phyloP scores from a whole-genome alignment of 176 grass and related monocot species.

The Pharus latifolius region DNA sequence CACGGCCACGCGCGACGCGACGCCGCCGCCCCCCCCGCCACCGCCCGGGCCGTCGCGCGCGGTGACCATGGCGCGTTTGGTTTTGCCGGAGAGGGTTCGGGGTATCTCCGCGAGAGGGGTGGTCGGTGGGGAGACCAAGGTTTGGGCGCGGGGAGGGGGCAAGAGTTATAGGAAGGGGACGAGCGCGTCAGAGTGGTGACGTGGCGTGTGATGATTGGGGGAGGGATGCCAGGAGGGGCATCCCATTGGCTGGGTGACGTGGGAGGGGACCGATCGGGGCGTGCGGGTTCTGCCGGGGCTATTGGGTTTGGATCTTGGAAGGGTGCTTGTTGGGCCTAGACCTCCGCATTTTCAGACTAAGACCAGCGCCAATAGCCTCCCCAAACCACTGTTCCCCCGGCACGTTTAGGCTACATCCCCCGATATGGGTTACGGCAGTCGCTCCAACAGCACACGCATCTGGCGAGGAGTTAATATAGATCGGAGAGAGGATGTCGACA shows the following conservation, averaged over 20 bases:
- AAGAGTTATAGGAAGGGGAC: slow-evolving; percentile 1
- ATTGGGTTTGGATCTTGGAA: no score
- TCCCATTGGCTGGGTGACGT: slow-evolving; percentile 26
- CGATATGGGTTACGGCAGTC: no score
- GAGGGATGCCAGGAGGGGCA: slow-evolving; percentile 15
- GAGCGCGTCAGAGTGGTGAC: slow-evolving; percentile 33
- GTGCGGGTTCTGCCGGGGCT: no score
- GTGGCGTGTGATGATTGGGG: slow-evolving; percentile 12
- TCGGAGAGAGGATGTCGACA: no score
- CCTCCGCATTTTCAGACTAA: no score
- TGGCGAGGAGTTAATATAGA: no score
- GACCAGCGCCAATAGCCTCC: no score
- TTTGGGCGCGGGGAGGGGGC: not conserved
- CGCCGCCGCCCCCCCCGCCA: not conserved
- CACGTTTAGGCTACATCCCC: no score
- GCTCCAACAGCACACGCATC: no score
- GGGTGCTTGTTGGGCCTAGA: no score
- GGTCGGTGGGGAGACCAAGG: not conserved
- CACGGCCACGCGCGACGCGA: slow-evolving; percentile 46
- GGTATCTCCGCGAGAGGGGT: not conserved
- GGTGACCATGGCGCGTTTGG: slow-evolving; percentile 26
- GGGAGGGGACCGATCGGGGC: not conserved
- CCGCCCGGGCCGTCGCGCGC: slow-evolving; percentile 18
- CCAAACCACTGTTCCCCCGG: no score
- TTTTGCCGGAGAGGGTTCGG: not conserved